A percentile compares a stretch with the other conserved stretches of the same genome.
phyloP scores from a whole-genome alignment of 805 yeast genomes.

The Hermanozyma aechmeae region DNA sequence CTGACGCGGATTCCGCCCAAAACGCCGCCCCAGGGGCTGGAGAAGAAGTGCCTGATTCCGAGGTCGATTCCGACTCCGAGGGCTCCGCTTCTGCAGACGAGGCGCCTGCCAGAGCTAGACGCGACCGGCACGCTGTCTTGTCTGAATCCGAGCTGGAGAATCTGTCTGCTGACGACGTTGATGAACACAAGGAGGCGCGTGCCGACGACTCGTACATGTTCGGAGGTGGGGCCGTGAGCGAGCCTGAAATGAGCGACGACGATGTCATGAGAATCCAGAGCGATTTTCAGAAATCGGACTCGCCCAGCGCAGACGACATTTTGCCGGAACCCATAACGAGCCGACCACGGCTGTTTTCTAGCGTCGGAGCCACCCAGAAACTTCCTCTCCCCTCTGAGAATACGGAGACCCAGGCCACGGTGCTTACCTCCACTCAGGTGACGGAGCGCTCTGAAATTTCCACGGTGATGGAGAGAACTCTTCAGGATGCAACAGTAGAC shows the following conservation, averaged over 20 bases:
- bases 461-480: no score
- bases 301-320: conserved; percentile 3
- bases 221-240: conserved; percentile 6
- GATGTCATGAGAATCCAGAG: conserved; percentile 9
- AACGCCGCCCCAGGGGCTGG: conserved; percentile 14
- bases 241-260: conserved; percentile 2
- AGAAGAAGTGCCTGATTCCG: conserved; percentile 15
- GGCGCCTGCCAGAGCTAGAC: conserved; percentile 1
- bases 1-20: conserved; percentile 5
- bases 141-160: conserved; percentile 10
- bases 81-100: no score
- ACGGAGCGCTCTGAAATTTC: no score
- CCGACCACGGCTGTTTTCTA: no score
- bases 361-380: no score
- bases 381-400: no score
- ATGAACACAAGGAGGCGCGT: conserved; percentile 6
- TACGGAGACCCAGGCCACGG: no score
- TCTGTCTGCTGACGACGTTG: conserved; percentile 11
- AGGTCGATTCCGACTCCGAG: conserved; percentile 2
- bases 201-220: conserved; percentile 11
- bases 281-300: conserved; percentile 4
- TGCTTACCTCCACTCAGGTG: no score
- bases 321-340: neutral
- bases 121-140: neutral
- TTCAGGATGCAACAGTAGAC: no score